Base-by-base conservation (phyloP, 805 yeast species). In the Metschnikowia peoriensis region DNA sequence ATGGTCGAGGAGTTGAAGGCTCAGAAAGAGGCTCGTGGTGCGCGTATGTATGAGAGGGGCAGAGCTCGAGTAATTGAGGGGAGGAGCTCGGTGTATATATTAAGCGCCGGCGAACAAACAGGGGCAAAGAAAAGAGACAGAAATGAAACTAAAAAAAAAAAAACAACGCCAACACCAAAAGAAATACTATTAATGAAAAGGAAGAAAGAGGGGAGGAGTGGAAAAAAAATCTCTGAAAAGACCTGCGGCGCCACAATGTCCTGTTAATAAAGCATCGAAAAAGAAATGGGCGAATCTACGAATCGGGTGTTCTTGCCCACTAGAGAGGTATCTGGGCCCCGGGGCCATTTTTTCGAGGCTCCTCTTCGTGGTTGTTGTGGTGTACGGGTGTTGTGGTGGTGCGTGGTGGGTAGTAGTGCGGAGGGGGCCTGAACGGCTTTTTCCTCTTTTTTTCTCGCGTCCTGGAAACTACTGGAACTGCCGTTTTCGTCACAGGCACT, bases 351-450 rank as follows among this genome's bases (percentile, higher is more conserved):
- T 9, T 12, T 32, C 35, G 6, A 32, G 34, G 49, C 38, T n/a
- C 16, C 32, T 17, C 47, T 10, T 38, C 32, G 14, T 28, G 28
- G 27, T 27, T 16, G 28, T 34, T 32, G 3, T 12, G 51, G 51
- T 49, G 51, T 38, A 49, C 51, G 51, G 51, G 44, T 43, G 15
- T 34, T 6, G n/a, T 12, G 3, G 35, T 32, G 35, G 12, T 12
- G 35, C 35, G 35, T 22, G 22, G 22, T 22, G 22, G 4, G 22
- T 22, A n/a, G 22, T 22, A n/a, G n/a, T 22, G 22, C 22, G 22
- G 22, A 22, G 35, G 35, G 35, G 35, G 35, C 35, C 46, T 46
- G 51, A 48, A 48, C 51, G 51, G 51, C 51, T 48, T 48, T 48
- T 32, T 34, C 38, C 44, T 32, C 12, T 32, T 6, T 32, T 32